Evolutionary conservation across 2,329 filamentous ascomycete species (phyloP), one percentile per base, ranked within the genome.

Genomic region (Sporothrix globosa): DNA sequence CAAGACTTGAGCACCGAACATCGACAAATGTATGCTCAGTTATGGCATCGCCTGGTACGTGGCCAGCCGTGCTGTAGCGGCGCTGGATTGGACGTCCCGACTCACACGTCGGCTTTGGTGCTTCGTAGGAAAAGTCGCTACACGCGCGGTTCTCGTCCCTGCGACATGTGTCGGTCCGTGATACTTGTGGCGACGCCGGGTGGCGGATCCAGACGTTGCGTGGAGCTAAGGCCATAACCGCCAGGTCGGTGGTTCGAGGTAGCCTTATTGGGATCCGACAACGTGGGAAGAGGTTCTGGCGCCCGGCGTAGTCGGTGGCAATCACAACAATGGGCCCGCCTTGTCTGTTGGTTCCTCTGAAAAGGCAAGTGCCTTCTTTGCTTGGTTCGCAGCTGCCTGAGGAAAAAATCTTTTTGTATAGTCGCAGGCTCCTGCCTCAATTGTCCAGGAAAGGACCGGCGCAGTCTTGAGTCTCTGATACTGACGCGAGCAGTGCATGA

Each of bases 31-130:
- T 30, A 30, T 50, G 44, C 17, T n/a, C 34, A 67, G 34, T n/a
- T 54, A 54, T 50, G 39, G 5, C 11, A 24, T 60, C 41, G 13
- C 41, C 66, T 34, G 34, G 34, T 6, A 60, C 67, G 67, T 50
- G 67, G 67, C 67, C 21, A 30, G 53, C 67, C 67, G 41, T 68
- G 53, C 66, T 30, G 34, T 48, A 21, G 50, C 21, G 61, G 61
- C 17, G 27, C 27, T 27, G 39, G 46, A 17, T 50, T 48, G 4
- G n/a, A 44, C 58, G 11, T 39, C 30, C 56, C 14, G 56, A 61
- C 19, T 21, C 41, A 50, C 56, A 1, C 21, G 58, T 5, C 34
- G 19, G 39, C 17, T 39, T 41, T n/a, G 21, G 10, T 9, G 13
- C 19, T 48, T 6, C 13, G 5, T 19, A 48, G n/a, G n/a, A 21